Base-by-base conservation (phyloP, 164 flowering plant species). In the Vitis cinerea region DNA sequence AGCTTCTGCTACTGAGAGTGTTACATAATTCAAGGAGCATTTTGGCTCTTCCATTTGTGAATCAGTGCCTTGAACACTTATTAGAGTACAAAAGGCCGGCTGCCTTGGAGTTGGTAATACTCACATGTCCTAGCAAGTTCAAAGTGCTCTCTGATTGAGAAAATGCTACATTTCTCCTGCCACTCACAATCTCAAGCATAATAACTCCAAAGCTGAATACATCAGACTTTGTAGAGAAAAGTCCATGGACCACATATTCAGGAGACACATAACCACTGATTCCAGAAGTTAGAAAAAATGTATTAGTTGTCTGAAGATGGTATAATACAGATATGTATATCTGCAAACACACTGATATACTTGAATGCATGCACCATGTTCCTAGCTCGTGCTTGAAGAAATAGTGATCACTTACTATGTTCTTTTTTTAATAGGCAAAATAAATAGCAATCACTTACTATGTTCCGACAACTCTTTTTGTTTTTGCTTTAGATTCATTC, bases 191-290 rank as follows among this genome's bases (percentile, higher is more conserved):
- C 63, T 73, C 75, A 6, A 73, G 44, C 10, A 67, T 0, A 4
- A 73, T 1, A 1, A 73, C 67, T 15, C 71, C 75, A 13, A 19
- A 72, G 50, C 74, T 72, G 19, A 57, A 72, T 2, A 72, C 65
- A 59, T 65, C 74, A 0, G 64, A 63, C 17, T 72, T 65, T 50
- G 13, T 30, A 1, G 74, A 72, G 47, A 62, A 64, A 12, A 6
- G 10, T 10, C 74, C 74, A 14, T 59, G 14, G 17, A 72, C 19
- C 16, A 60, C 74, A 31, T 72, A 72, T 44, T 73, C 75, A 0
- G 75, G 71, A 7, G 75, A 59, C 75, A 72, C 66, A 15, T 72
- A 72, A 17, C 71, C 73, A 55, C 67, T 70, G 55, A 12, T 37
- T 29, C 13, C 48, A 52, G 10, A 52, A 9, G 0, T 5, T 23